These are phyloP conservation scores for Boletus huronensis DNA, from an alignment of 768 basidiomycete species.

Conservation along the genomic window DNA sequence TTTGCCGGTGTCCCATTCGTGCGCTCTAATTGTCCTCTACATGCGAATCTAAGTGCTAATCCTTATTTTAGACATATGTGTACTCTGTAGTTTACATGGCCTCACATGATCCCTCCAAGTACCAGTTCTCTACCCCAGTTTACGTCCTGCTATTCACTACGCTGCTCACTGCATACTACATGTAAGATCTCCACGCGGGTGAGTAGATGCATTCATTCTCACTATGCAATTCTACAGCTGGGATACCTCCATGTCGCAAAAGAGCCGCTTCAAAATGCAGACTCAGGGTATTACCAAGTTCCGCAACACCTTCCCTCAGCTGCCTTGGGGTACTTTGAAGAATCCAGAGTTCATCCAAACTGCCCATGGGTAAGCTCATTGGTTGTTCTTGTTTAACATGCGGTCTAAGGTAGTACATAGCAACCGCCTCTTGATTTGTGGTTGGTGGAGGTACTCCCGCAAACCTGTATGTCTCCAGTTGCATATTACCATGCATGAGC, in stretches of 20 bases:
- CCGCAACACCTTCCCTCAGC: constrained; percentile 91
- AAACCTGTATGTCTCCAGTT: constrained; percentile 69
- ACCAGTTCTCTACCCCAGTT: constrained; percentile 76
- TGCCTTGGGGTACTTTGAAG: constrained; percentile 76
- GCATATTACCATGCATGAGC: background rate
- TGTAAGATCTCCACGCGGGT: constrained; percentile 45
- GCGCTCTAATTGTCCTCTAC: constrained; percentile 29
- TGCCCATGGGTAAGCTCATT: constrained; percentile 68
- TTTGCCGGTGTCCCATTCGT: constrained; percentile 91
- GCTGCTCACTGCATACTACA: constrained; percentile 79
- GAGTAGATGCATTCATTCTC: background rate
- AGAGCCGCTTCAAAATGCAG: constrained; percentile 97
- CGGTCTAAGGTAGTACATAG: constrained; percentile 36
- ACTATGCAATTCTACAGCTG: constrained; percentile 50
- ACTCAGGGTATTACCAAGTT: constrained; percentile 81
- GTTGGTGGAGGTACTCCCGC: constrained; percentile 92
- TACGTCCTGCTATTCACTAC: constrained; percentile 73
- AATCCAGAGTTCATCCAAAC: constrained; percentile 94
- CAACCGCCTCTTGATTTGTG: constrained; percentile 86
- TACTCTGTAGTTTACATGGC: constrained; percentile 99
- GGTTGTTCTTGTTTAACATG: background rate
- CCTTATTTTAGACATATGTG: constrained; percentile 70
- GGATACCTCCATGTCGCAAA: constrained; percentile 95
- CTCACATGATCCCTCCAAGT: constrained; percentile 83
- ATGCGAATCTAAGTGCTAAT: background rate